These are phyloP conservation scores for Thamnidium elegans DNA, from an alignment of 192 early-diverging fungal genomes.

Conservation along the genomic window DNA sequence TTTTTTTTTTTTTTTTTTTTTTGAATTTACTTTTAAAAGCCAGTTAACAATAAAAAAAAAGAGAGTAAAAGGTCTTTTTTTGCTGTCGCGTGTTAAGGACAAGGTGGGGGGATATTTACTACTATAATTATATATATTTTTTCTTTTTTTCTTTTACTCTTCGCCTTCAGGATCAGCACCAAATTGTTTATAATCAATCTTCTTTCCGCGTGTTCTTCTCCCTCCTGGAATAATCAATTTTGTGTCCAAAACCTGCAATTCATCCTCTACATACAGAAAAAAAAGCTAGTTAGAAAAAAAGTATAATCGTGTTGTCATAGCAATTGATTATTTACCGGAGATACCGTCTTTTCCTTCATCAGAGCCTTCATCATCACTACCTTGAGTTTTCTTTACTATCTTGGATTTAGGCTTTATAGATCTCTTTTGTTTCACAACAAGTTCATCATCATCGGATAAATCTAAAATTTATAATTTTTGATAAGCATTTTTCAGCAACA, in stretches of 20 bases:
- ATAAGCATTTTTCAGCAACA: too few species aligned
- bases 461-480: background rate
- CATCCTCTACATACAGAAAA: constrained; percentile 54
- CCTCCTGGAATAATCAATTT: constrained; percentile 61
- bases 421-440: background rate
- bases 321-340: constrained; percentile 32
- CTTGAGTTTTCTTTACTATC: constrained; percentile 17
- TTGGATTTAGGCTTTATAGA: constrained; percentile 9
- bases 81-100: too few species aligned
- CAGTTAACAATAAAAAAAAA: too few species aligned
- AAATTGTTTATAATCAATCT: constrained; percentile 72
- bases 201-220: constrained; percentile 67
- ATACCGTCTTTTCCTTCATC: constrained; percentile 42
- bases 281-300: background rate
- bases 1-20: too few species aligned
- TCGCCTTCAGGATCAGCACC: constrained; percentile 56
- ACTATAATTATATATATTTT: background rate
- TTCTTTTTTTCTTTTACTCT: constrained; percentile 17
- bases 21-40: too few species aligned
- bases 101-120: too few species aligned
- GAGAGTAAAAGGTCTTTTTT: too few species aligned
- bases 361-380: constrained; percentile 32
- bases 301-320: background rate
- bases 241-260: constrained; percentile 58
- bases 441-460: constrained; percentile 4